Percentiles rank a stretch among this genome's conserved stretches.
phyloP scores from a whole-genome alignment of 306 rosid species.

The Luffa aegyptiaca region DNA sequence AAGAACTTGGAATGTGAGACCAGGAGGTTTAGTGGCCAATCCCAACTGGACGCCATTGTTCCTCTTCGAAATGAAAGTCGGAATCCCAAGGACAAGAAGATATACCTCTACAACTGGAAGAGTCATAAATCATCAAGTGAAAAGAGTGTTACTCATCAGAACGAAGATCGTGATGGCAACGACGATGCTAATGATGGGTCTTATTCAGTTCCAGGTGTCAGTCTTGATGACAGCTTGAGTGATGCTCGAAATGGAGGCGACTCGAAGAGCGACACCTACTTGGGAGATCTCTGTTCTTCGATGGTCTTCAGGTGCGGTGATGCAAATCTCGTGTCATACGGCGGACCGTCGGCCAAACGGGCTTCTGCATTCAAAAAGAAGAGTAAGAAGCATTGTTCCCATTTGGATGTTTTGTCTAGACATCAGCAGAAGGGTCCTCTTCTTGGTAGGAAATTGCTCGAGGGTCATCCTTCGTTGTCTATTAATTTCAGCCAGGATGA shows the following conservation, averaged over 20 bases:
- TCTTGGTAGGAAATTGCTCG: constrained; percentile 30
- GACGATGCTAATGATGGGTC: constrained; percentile 28
- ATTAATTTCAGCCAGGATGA: constrained; percentile 32
- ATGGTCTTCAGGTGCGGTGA: constrained; percentile 33
- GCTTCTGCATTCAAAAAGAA: constrained; percentile 25
- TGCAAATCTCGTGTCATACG: constrained; percentile 35
- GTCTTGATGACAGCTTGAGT: constrained; percentile 56
- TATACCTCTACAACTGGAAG: constrained; percentile 82
- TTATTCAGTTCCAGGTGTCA: constrained; percentile 36
- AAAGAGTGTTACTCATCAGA: constrained; percentile 18
- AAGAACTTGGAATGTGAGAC: constrained; percentile 16
- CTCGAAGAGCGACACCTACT: constrained; percentile 45
- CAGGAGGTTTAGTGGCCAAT: constrained; percentile 16
- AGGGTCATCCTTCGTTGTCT: constrained; percentile 31
- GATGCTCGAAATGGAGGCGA: constrained; percentile 56
- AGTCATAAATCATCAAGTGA: constrained; percentile 45
- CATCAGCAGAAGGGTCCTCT: constrained; percentile 29
- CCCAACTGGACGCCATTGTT: constrained; percentile 16
- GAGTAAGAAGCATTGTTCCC: constrained; percentile 36
- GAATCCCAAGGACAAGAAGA: constrained; percentile 32
- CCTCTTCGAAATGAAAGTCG: constrained; percentile 4
- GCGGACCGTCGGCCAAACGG: constrained; percentile 22
- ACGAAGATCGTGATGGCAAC: constrained; percentile 24
- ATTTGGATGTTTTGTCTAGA: constrained; percentile 37
- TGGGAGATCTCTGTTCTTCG: constrained; percentile 39